phyloP scores from a whole-genome alignment of 345 rosid genomes.

The Trapa incisa region DNA sequence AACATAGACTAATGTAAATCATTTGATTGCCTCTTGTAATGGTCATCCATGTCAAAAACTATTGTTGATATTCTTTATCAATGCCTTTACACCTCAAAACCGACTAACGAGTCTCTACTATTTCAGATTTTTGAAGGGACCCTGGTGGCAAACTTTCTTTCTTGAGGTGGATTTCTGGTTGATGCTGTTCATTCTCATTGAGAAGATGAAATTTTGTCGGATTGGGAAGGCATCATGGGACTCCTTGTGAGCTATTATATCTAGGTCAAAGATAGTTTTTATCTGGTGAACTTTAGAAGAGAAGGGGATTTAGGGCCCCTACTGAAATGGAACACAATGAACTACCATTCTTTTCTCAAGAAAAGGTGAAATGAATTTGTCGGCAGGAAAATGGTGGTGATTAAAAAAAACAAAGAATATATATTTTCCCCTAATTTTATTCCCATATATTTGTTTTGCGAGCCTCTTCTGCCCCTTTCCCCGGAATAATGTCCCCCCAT shows the following conservation, averaged over 20 bases:
- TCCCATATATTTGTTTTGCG: neutral
- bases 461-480: conserved; percentile 10
- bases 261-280: neutral
- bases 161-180: conserved; percentile 1
- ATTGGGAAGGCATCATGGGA: neutral
- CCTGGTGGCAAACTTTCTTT: neutral
- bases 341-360: neutral
- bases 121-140: conserved; percentile 8
- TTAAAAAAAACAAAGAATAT: neutral
- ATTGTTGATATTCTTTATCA: neutral
- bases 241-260: neutral
- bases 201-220: conserved; percentile 6
- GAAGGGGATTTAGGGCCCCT: neutral
- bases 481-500: conserved; percentile 16
- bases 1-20: neutral
- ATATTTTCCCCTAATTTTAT: neutral
- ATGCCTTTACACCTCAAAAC: neutral
- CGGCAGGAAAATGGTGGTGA: neutral
- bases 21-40: neutral
- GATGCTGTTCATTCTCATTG: neutral
- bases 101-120: neutral
- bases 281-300: neutral
- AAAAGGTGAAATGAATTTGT: neutral
- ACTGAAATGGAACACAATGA: neutral
- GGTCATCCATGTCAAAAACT: neutral